Conservation (phyloP, 305 asterid species). For the Fraxinus sp. region DNA sequence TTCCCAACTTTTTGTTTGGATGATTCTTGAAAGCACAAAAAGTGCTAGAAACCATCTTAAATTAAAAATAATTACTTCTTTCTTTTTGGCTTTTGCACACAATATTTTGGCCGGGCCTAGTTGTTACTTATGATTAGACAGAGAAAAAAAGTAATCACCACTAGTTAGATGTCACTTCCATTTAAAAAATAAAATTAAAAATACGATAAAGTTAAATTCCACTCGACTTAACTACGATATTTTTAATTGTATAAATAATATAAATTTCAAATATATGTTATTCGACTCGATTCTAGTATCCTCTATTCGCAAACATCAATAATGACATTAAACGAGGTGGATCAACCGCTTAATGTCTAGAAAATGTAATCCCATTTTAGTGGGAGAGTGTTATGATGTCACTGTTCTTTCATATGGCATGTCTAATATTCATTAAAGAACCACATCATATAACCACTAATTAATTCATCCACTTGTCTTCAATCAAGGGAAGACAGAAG, state of each 20-base stretch:
- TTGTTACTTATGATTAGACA: not conserved
- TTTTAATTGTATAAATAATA: not conserved
- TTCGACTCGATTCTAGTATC: not conserved
- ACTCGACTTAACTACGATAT: not conserved
- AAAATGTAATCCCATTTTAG: not conserved
- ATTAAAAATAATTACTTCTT: not conserved
- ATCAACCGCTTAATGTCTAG: constrained; percentile 6
- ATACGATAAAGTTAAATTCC: not conserved
- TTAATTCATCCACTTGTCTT: not conserved
- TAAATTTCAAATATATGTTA: not conserved
- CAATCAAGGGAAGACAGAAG: not conserved
- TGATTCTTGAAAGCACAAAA: constrained; percentile 15
- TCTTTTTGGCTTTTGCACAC: not conserved
- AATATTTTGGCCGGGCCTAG: not conserved
- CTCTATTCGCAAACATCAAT: not conserved
- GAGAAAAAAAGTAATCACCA: not conserved
- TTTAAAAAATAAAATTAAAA: not conserved
- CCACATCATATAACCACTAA: not conserved
- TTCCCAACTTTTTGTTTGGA: constrained; percentile 9
- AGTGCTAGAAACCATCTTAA: not conserved
- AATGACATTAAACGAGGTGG: constrained; percentile 14
- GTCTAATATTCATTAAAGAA: constrained; percentile 14
- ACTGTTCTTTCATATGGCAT: constrained; percentile 10
- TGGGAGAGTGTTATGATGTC: constrained; percentile 18
- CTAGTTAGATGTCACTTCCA: not conserved